Evolutionary conservation across 352 stramenopile genomes (phyloP), one percentile per base, ranked within the genome.

Genomic region (Globisporangium emineosum): DNA sequence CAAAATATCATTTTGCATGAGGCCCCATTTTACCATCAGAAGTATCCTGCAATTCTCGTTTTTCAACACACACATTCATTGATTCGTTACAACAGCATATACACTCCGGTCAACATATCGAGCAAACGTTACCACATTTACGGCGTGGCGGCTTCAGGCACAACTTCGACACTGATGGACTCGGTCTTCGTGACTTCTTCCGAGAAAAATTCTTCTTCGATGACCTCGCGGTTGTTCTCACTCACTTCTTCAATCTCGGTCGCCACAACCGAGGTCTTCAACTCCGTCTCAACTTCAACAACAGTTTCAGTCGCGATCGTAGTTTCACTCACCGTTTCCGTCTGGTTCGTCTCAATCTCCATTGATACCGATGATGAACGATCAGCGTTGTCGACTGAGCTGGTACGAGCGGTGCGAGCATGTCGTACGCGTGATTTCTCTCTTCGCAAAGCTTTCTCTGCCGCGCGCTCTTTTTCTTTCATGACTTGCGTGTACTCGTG

Each of bases 401-500:
- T 64, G 45, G 58, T 62, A 17, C 33, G 55, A 13, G 25, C 32
- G 1, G 54, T 29, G 29, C 43, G 62, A 19, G 55, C 53, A 32
- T 64, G 43, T 0, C 55, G 54, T 17, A 32, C 54, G 13, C 33
- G 62, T 21, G 54, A 43, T 29, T 57, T 57, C n/a, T 68, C 62
- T 53, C 42, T 53, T 17, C 62, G 62, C n/a, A 52, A 25, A 37
- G 62, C 55, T 17, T 27, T 56, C 23, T 57, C 62, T 1, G 57
- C 43, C 2, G 25, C 62, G 9, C 62, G 62, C 42, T 72, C 62
- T 53, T 75, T 72, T 19, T 72, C 70, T 37, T 74, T 69, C 57
- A 72, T 57, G 10, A 60, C 10, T 53, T 76, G 66, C 2, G 69
- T 65, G 43, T 81, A 80, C 47, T 84, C 75, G 63, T 89, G 78